These are phyloP conservation scores for Prillingera fragicola DNA, from an alignment of 1,284 basidiomycete species.

Conservation along the genomic window DNA sequence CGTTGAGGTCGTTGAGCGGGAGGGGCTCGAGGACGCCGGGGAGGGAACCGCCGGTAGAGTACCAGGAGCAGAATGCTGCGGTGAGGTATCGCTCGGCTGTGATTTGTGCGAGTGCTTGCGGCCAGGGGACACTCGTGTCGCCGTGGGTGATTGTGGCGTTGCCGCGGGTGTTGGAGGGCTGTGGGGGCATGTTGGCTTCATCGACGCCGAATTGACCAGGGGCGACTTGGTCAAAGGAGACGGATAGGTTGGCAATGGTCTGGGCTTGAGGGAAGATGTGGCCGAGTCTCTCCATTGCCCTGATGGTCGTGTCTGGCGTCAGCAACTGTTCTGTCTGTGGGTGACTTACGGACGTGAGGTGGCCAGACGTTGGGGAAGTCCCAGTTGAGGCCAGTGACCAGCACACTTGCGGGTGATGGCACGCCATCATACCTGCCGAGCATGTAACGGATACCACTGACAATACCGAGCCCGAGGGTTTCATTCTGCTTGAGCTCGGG, in stretches of 20 bases:
- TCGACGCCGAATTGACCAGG: slow-evolving; percentile 65
- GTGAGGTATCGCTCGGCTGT: slow-evolving; percentile 61
- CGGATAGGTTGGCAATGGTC: slow-evolving; percentile 28
- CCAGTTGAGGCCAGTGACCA: slow-evolving; percentile 78
- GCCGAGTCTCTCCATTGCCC: slow-evolving; percentile 59
- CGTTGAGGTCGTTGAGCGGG: slow-evolving; percentile 65
- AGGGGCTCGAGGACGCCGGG: slow-evolving; percentile 62
- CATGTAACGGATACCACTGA: slow-evolving; percentile 67
- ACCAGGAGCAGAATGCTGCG: slow-evolving; percentile 81
- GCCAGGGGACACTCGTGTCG: slow-evolving; percentile 34
- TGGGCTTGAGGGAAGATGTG: slow-evolving; percentile 29
- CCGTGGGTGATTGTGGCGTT: slow-evolving; percentile 49
- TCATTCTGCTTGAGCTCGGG: slow-evolving; percentile 58
- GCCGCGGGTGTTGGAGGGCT: slow-evolving; percentile 53
- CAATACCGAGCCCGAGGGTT: slow-evolving; percentile 60
- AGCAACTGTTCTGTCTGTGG: not conserved
- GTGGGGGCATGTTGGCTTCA: slow-evolving; percentile 62
- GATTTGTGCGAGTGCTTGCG: slow-evolving; percentile 59
- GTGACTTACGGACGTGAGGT: slow-evolving; percentile 60
- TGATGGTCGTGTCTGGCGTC: slow-evolving; percentile 59
- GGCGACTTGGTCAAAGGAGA: slow-evolving; percentile 65
- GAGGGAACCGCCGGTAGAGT: slow-evolving; percentile 69
- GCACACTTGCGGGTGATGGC: slow-evolving; percentile 61
- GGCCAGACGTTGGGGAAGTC: slow-evolving; percentile 54
- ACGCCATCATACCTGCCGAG: slow-evolving; percentile 78